Evolutionary conservation across 345 rosid species (phyloP).

Genomic region (Lagerstroemia speciosa): DNA sequence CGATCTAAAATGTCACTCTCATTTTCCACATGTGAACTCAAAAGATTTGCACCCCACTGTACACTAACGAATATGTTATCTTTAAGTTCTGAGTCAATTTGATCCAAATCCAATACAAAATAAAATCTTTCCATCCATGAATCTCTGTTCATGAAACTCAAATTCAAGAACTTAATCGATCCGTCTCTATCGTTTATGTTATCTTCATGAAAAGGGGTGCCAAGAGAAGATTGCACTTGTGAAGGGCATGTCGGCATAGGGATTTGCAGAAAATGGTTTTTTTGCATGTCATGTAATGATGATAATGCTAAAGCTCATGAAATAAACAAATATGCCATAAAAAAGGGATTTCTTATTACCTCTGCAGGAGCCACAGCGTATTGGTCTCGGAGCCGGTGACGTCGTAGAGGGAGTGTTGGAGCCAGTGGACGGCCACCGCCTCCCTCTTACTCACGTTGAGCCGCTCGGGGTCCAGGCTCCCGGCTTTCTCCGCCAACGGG

Average conservation of each 20-base stretch:
- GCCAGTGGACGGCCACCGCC: slow-evolving; percentile 95
- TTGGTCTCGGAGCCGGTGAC: slow-evolving; percentile 93
- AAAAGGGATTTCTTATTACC: slow-evolving; percentile 32
- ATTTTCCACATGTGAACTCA: neutral
- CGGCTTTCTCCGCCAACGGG: slow-evolving; percentile 77
- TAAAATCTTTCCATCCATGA: no score
- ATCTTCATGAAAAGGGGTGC: slow-evolving; percentile 4
- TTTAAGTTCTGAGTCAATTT: no score
- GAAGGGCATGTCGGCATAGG: slow-evolving; percentile 3
- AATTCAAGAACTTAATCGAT: no score
- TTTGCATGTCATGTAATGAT: neutral
- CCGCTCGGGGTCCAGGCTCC: slow-evolving; percentile 68
- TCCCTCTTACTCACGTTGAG: slow-evolving; percentile 76
- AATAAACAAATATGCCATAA: neutral
- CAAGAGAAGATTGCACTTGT: slow-evolving; percentile 3
- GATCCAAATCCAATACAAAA: no score
- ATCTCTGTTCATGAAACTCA: no score
- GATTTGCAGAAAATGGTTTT: slow-evolving; percentile 4
- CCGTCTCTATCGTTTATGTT: neutral
- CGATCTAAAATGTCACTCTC: neutral
- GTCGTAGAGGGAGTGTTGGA: slow-evolving; percentile 96
- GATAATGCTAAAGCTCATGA: neutral
- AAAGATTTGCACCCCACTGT: neutral
- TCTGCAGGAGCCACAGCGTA: slow-evolving; percentile 78
- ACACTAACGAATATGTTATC: no score